A percentile compares a stretch with the other conserved stretches of the same genome.
phyloP scores from a whole-genome alignment of 2,329 filamentous ascomycete genomes.

The Graphiopsis chlorocephala region DNA sequence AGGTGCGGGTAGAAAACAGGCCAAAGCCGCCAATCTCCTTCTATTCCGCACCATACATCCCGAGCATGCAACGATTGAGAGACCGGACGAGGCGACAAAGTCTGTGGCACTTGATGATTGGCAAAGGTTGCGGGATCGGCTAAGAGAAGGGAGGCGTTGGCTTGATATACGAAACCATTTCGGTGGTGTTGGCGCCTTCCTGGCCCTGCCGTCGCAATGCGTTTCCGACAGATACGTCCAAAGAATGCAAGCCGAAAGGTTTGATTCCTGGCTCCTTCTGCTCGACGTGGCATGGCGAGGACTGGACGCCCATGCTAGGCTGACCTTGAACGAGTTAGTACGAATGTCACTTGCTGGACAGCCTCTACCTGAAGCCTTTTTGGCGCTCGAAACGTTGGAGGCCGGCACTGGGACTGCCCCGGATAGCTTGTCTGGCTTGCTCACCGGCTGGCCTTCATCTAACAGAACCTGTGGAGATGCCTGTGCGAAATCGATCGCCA shows the following conservation, averaged over 20 bases:
- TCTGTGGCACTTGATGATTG: not conserved
- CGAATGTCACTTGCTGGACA: not conserved
- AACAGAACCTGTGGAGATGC: not conserved
- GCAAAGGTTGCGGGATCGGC: not conserved
- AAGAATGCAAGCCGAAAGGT: not conserved
- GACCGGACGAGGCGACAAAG: not conserved
- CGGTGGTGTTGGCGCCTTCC: not conserved
- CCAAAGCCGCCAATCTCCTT: not conserved
- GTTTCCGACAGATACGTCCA: not conserved
- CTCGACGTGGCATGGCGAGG: conserved; percentile 4
- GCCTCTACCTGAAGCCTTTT: not conserved
- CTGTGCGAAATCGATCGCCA: not conserved
- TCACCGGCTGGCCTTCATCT: not conserved
- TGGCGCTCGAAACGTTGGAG: not conserved
- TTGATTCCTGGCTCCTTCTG: not conserved
- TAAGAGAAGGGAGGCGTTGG: not conserved
- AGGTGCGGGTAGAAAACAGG: not conserved
- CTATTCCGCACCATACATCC: not conserved
- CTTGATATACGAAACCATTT: not conserved
- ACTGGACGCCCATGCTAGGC: not conserved
- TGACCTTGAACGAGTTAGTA: not conserved
- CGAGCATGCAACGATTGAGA: not conserved
- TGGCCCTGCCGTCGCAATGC: conserved; percentile 5
- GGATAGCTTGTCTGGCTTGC: not conserved
- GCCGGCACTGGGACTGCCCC: not conserved